Evolutionary conservation across 495 filamentous ascomycete genomes (phyloP), one percentile per base, ranked within the genome.

Genomic region (Apiosordaria backusii): DNA sequence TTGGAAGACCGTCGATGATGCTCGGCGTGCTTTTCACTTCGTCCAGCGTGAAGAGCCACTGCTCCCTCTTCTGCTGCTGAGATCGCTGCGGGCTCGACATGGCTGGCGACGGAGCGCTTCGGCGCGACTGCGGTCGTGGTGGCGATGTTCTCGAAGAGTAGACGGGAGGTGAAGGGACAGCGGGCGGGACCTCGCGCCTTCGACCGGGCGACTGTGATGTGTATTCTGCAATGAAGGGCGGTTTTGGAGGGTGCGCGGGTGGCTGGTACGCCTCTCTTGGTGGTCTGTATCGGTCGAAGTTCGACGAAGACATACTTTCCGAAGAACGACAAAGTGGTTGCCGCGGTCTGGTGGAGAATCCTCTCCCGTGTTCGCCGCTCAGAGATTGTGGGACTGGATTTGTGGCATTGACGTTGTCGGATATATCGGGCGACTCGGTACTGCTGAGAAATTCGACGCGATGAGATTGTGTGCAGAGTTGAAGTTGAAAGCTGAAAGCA

Each of bases 11-110:
- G 67, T 97, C 92, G 0, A 93, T 75, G 62, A 92, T 88, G 61
- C 92, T 96, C 2, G 95, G 95, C 7, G 92, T 88, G 66, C 87
- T 89, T 35, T 82, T 79, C 19, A 97, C 84, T 76, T 99, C 95
- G 50, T 90, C 88, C 57, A 90, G 84, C 18, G 89, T 89, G 73
- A 98, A 97, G 53, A 93, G 80, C 95, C 95, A 99, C 81, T 99
- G 96, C 50, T 77, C 80, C 23, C 79, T 58, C 63, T 75, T 73
- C 55, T 69, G 60, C 62, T 73, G 65, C 4, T 71, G 67, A 0
- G 77, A 64, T 29, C 67, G 68, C 22, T 71, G 77, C 6, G 79
- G 71, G 54, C 72, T 73, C 67, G 81, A 66, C 60, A 63, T 74
- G 26, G 70, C 64, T 0, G 79, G 78, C 45, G 79, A 80, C 4